Conservation (phyloP, 495 filamentous ascomycete genomes). For the Neurospora intermedia region DNA sequence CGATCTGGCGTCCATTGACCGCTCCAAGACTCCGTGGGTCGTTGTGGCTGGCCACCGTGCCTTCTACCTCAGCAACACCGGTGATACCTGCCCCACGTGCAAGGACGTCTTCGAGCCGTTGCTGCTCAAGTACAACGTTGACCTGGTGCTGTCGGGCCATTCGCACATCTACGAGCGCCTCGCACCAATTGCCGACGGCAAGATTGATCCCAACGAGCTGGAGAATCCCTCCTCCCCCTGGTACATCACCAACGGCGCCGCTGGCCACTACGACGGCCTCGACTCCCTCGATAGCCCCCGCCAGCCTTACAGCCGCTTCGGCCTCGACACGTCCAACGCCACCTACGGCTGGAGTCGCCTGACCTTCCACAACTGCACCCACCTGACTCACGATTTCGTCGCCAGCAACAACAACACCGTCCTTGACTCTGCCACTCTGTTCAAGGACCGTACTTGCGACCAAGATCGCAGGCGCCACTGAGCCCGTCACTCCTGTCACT, state of each 20-base stretch:
- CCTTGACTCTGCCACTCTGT: conserved; percentile 24
- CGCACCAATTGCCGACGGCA: conserved; percentile 19
- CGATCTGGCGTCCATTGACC: conserved; percentile 41
- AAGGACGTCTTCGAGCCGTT: conserved; percentile 38
- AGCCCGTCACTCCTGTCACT: not conserved
- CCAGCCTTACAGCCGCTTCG: conserved; percentile 2
- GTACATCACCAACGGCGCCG: conserved; percentile 40
- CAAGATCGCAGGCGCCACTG: not conserved
- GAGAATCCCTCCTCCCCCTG: conserved; percentile 37
- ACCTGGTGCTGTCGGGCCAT: conserved; percentile 42
- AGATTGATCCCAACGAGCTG: conserved; percentile 24
- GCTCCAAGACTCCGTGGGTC: conserved; percentile 43
- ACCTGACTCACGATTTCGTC: conserved; percentile 25
- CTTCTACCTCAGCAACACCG: conserved; percentile 30
- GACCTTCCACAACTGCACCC: conserved; percentile 26
- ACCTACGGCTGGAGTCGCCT: conserved; percentile 22
- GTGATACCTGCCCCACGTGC: conserved; percentile 28
- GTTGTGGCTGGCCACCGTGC: conserved; percentile 43
- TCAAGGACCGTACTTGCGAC: conserved; percentile 9
- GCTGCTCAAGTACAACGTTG: conserved; percentile 39
- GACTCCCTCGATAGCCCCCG: not conserved
- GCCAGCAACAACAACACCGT: conserved; percentile 20
- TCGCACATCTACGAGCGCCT: conserved; percentile 40
- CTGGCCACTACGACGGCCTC: conserved; percentile 32
- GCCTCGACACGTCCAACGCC: conserved; percentile 5